Evolutionary conservation across 345 rosid genomes (phyloP), one percentile per base, ranked within the genome.

Genomic region (Pseudoturritis turrita): DNA sequence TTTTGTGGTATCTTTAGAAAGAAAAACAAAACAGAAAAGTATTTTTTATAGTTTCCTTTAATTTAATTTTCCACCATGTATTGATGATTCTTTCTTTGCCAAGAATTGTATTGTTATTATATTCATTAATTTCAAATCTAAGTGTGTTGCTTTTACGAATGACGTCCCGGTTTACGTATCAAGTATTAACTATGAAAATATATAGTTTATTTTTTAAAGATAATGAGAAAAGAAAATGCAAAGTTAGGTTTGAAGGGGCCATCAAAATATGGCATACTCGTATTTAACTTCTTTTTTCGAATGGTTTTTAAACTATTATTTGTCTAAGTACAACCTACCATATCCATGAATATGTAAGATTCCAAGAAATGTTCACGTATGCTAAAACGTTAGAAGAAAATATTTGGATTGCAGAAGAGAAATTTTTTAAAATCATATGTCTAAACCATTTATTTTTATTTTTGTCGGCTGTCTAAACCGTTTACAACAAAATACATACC

Each of bases 161-260:
- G 78, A 74, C 67, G 78, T 67, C 73, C 62, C 10, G 68, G 62
- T 74, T 74, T 74, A 67, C 62, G 73, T 66, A 52, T 74, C 59
- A 73, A 56, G 44, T 50, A 40, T 67, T 39, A 65, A 66, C 62
- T 29, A 49, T 46, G 36, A 71, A 43, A 1, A 43, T 22, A 31
- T 40, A 56, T 44, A 45, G 17, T 49, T 8, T 61, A 65, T 28
- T 17, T 43, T 33, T 23, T 13, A 39, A 36, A 45, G 61, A 74
- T 46, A 28, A 49, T 39, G 18, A 33, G 28, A 17, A 19, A 61
- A 52, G 40, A 22, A 52, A 65, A 58, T 58, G 55, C 54, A 66
- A 74, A 67, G 73, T 74, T 67, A 74, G 78, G 78, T 74, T 41
- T 43, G 10, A 74, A 51, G 78, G 72, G 55, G 13, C 46, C 73